A percentile compares a stretch with the other conserved stretches of the same genome.
These are phyloP conservation scores for Beverwykella pulmonaria DNA, from an alignment of 495 filamentous ascomycete genomes.

Conservation along the genomic window DNA sequence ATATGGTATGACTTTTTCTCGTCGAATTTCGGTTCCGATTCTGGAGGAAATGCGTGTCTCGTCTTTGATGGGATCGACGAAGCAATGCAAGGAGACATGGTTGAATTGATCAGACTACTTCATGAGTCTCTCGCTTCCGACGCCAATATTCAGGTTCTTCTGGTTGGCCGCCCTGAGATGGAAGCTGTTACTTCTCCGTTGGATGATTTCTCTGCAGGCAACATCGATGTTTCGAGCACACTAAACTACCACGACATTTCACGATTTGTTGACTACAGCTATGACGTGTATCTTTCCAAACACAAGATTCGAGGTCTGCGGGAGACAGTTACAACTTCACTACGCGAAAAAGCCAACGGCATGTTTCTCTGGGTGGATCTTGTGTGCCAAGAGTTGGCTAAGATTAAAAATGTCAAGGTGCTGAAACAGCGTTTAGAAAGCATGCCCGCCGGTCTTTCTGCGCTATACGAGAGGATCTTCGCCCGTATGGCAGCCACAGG, in stretches of 20 bases:
- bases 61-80: conserved; percentile 3
- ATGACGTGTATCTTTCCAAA: not conserved
- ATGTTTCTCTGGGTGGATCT: conserved; percentile 1
- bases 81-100: not conserved
- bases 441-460: not conserved
- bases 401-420: conserved; percentile 1
- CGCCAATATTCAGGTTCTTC: not conserved
- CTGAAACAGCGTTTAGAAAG: not conserved
- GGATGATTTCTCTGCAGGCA: not conserved
- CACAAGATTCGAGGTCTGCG: not conserved
- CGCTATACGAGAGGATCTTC: not conserved
- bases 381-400: not conserved
- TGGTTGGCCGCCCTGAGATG: not conserved
- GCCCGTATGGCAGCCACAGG: not conserved
- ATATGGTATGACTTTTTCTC: not conserved
- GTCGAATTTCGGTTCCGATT: not conserved
- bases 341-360: not conserved
- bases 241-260: not conserved
- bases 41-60: not conserved
- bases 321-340: not conserved
- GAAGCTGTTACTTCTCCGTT: not conserved
- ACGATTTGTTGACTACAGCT: not conserved
- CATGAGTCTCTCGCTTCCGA: not conserved
- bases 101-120: not conserved
- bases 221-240: not conserved